Evolutionary conservation across 257 asterid genomes (phyloP), one percentile per base, ranked within the genome.

Genomic region (Capsicum chinense): DNA sequence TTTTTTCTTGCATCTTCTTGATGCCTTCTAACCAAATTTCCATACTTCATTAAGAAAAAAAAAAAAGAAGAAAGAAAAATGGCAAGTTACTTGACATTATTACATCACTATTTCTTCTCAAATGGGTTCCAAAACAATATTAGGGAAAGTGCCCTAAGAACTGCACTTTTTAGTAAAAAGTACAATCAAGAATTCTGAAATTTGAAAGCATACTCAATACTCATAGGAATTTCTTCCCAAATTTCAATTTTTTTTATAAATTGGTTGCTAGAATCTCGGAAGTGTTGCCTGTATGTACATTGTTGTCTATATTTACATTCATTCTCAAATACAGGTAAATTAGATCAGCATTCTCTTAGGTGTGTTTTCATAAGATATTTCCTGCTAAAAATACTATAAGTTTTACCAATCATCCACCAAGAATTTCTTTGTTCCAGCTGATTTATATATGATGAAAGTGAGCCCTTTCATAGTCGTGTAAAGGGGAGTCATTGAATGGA

Each of bases 131-230:
- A 62, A 62, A 62, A 62, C 39, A 42, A 2, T 82, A 50, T 64
- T 82, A 14, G 37, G 84, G 84, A 21, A 82, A 62, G 66, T 47
- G 9, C 50, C 15, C 54, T 64, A 42, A 48, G 33, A 0, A 9
- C 37, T 62, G 9, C 79, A 39, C 50, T 50, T 15, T 33, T 83
- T 37, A 82, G 48, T 5, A 81, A 82, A 16, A 54, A 56, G 11
- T 82, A 16, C 69, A 8, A 47, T 33, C 85, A 83, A 83, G 56
- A 71, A 48, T 83, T 37, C 73, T 57, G 15, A 62, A 52, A 14
- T 83, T 83, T 21, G 7, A 66, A 66, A 68, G 56, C 56, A 39
- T 13, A 14, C 17, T 44, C 19, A 12, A 81, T 33, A 13, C 8
- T 47, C 57, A 47, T n/a, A 4, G 10, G 4, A 67, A 16, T 33